These are phyloP conservation scores for Petunia hybrid DNA, from an alignment of 305 asterid genomes.

Conservation along the genomic window DNA sequence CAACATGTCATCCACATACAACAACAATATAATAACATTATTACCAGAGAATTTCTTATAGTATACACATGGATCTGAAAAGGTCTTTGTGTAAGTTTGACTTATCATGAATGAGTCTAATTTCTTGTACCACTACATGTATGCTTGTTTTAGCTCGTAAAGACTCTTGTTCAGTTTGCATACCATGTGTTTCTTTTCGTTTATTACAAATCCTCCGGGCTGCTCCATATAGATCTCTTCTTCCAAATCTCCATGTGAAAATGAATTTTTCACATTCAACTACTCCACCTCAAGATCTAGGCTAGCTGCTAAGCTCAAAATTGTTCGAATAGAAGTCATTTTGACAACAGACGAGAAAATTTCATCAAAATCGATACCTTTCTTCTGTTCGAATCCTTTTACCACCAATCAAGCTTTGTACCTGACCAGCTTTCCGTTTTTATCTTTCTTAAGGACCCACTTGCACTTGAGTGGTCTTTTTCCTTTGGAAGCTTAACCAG, in stretches of 20 bases:
- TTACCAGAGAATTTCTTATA: neutral
- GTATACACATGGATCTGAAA: neutral
- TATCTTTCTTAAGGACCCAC: no score
- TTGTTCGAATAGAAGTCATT: no score
- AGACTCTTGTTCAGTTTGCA: conserved; percentile 22
- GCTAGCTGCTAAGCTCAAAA: no score
- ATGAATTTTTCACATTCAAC: no score
- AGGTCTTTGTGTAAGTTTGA: neutral
- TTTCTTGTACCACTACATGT: conserved; percentile 16
- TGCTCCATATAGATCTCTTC: neutral
- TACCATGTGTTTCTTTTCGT: neutral
- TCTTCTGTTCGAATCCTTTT: no score
- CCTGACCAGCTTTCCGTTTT: no score
- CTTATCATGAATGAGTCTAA: neutral
- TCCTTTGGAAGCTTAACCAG: no score
- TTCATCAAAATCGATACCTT: no score
- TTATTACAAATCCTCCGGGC: neutral
- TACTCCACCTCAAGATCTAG: neutral
- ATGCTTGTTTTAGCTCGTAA: conserved; percentile 16
- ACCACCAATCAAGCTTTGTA: no score
- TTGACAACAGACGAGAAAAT: no score
- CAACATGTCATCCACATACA: neutral
- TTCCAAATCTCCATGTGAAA: neutral
- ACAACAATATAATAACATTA: neutral
- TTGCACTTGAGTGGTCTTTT: no score